Conservation (phyloP, 202 grass and related monocot species). For the Bolboschoenoplectus hybrid region DNA sequence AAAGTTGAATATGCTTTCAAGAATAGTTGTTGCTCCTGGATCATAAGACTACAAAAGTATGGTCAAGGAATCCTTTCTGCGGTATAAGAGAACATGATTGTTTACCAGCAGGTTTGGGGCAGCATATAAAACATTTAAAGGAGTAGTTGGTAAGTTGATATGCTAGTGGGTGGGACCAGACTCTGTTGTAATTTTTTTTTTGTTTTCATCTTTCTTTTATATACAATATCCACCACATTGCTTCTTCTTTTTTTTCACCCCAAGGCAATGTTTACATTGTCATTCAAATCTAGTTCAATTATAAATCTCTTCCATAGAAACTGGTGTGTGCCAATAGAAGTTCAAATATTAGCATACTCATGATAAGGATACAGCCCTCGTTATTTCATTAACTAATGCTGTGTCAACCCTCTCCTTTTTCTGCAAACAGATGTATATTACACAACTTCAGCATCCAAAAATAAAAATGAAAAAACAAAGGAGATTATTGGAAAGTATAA, state of each 20-base stretch:
- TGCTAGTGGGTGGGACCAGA: not conserved
- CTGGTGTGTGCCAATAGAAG: not conserved
- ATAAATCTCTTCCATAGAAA: conserved; percentile 10
- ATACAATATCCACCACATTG: not conserved
- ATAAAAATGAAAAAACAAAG: conserved; percentile 37
- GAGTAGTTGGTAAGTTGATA: not conserved
- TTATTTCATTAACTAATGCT: conserved; percentile 65
- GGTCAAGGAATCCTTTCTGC: conserved; percentile 58
- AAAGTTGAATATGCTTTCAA: conserved; percentile 81
- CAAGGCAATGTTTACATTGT: conserved; percentile 2
- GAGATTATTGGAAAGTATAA: conserved; percentile 25
- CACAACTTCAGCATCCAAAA: conserved; percentile 18
- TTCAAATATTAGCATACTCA: not conserved
- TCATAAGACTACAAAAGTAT: conserved; percentile 77
- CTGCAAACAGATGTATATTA: conserved; percentile 56
- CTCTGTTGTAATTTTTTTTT: not conserved
- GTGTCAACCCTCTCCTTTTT: conserved; percentile 75
- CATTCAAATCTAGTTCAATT: not conserved
- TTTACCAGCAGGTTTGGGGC: not conserved
- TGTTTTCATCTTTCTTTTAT: not conserved
- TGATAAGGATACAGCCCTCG: conserved; percentile 87
- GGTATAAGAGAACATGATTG: not conserved
- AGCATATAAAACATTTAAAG: not conserved
- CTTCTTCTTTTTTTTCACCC: not conserved
- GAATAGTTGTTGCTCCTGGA: conserved; percentile 71